phyloP scores from a whole-genome alignment of 352 stramenopile genomes.

The Albugo candida region DNA sequence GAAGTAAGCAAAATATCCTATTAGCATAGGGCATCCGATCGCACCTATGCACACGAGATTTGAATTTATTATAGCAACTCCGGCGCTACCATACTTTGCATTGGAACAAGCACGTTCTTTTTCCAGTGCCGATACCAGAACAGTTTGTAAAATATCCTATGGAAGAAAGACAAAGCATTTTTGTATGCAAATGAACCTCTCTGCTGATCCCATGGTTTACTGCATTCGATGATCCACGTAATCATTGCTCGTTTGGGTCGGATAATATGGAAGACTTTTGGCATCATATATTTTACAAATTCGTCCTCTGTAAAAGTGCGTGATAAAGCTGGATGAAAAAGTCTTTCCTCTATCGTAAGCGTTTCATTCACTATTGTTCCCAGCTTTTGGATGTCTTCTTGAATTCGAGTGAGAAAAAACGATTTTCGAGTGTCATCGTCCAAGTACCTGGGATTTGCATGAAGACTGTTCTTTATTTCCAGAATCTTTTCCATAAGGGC shows the following conservation, averaged over 20 bases:
- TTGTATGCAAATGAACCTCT: too few species aligned
- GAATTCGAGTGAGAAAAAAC: conserved; percentile 35
- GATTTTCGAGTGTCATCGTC: conserved; percentile 22
- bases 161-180: too few species aligned
- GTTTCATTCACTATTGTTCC: conserved; percentile 44
- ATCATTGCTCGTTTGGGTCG: conserved; percentile 60
- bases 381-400: conserved; percentile 42
- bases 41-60: too few species aligned
- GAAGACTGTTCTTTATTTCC: conserved; percentile 26
- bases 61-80: too few species aligned
- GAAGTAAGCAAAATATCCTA: too few species aligned
- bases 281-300: conserved; percentile 59
- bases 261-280: conserved; percentile 54
- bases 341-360: conserved; percentile 58
- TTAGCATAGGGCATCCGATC: too few species aligned
- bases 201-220: conserved; percentile 39
- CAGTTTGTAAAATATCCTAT: too few species aligned
- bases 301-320: conserved; percentile 46
- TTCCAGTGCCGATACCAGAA: too few species aligned
- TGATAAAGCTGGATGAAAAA: conserved; percentile 32
- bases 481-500: conserved; percentile 14
- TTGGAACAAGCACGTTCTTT: too few species aligned
- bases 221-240: conserved; percentile 70
- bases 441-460: conserved; percentile 10
- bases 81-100: too few species aligned